Evolutionary conservation across 2,329 filamentous ascomycete species (phyloP).

Genomic region (Anthostomella pinea): DNA sequence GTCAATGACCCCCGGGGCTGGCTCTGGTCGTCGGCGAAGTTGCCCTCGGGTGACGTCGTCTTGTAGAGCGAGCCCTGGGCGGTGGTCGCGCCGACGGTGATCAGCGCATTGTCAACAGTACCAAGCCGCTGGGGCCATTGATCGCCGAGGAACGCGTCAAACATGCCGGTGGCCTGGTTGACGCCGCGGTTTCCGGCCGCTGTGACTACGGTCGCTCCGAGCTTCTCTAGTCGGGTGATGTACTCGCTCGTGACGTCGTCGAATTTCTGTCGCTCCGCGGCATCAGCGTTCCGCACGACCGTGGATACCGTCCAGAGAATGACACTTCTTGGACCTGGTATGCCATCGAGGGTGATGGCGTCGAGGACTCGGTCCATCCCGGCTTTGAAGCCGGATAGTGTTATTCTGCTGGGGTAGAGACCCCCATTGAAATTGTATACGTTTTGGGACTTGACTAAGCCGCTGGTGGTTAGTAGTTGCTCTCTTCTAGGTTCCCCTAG

Average conservation of each 20-base stretch:
- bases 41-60: neutral
- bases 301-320: neutral
- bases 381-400: neutral
- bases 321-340: neutral
- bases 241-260: neutral
- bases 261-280: neutral
- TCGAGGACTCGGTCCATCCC: neutral
- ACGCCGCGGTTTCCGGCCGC: conserved; percentile 1
- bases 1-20: neutral
- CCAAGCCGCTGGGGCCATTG: conserved; percentile 1
- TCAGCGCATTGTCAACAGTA: neutral
- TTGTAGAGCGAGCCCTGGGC: neutral
- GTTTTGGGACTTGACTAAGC: no score
- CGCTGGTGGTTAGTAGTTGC: no score
- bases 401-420: no score
- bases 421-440: no score
- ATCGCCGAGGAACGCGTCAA: neutral
- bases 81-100: conserved; percentile 1
- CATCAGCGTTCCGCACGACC: neutral
- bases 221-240: neutral
- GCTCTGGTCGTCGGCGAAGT: neutral
- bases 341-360: neutral
- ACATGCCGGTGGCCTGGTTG: neutral
- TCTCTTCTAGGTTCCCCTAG: neutral
- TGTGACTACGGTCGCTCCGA: neutral